Conservation (phyloP, 257 asterid genomes). For the Fraxinus pennsylvanica region DNA sequence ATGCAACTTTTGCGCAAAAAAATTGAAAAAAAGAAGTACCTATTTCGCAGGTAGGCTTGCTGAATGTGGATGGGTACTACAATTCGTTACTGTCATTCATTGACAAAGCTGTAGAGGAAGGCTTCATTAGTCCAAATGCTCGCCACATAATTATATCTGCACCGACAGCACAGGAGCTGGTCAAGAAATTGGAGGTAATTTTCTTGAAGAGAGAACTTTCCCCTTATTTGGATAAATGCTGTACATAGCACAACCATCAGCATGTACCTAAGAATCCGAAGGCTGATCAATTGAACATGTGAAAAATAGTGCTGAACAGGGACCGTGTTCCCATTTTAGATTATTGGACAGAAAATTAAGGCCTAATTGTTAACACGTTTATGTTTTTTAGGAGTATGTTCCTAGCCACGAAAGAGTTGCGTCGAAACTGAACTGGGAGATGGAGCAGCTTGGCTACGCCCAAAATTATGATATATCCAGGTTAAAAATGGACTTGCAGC, state of each 20-base stretch:
- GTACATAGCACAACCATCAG: background rate
- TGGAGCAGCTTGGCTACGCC: conserved; percentile 44
- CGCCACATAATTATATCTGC: conserved; percentile 91
- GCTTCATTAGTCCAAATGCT: conserved; percentile 79
- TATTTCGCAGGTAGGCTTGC: conserved; percentile 74
- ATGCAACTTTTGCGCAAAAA: background rate
- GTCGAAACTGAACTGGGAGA: conserved; percentile 52
- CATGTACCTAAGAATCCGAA: background rate
- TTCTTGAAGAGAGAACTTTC: background rate
- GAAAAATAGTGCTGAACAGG: background rate
- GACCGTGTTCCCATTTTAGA: background rate
- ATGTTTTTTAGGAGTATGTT: conserved; percentile 39
- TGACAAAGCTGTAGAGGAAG: conserved; percentile 94
- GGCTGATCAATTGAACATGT: background rate
- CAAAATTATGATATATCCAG: conserved; percentile 43
- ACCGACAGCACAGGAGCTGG: conserved; percentile 77
- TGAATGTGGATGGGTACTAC: conserved; percentile 90
- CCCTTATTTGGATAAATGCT: background rate
- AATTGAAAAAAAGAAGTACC: background rate
- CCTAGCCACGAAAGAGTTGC: conserved; percentile 49
- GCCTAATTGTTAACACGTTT: background rate
- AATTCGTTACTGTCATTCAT: conserved; percentile 77
- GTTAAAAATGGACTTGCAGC: conserved; percentile 39
- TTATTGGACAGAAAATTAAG: background rate
- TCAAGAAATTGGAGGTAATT: conserved; percentile 85